Evolutionary conservation across 2,329 filamentous ascomycete species (phyloP).

Genomic region (Arthrinium puccinioides): DNA sequence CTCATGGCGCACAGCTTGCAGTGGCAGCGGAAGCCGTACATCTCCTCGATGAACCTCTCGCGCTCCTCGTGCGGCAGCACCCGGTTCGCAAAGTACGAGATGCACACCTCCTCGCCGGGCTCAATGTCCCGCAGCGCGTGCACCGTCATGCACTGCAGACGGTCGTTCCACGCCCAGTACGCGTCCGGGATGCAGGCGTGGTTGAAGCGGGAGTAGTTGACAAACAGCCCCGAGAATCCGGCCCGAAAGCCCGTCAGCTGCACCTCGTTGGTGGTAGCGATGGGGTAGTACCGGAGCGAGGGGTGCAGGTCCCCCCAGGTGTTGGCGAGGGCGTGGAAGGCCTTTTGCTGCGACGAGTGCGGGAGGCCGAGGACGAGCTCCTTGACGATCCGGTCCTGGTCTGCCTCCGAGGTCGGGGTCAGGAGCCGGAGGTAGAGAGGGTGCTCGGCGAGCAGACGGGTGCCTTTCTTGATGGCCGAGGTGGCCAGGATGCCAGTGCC

Average conservation of each 20-base stretch:
- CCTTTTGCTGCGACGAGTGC: neutral
- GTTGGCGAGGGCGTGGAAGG: conserved; percentile 1
- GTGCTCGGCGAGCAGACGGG: neutral
- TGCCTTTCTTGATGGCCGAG: neutral
- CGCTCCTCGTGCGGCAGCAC: conserved; percentile 3
- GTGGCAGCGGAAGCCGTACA: conserved; percentile 1
- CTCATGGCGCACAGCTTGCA: neutral
- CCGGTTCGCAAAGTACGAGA: conserved; percentile 3
- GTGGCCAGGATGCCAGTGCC: conserved; percentile 1
- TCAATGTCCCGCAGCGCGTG: conserved; percentile 1
- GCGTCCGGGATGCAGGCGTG: conserved; percentile 1
- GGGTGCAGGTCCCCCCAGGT: conserved; percentile 1
- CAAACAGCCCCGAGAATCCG: neutral
- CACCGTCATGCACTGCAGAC: neutral
- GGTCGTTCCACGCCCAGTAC: conserved; percentile 2
- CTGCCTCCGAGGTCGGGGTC: neutral
- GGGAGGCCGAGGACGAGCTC: neutral
- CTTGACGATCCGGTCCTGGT: neutral
- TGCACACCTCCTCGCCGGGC: neutral
- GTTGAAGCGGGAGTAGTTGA: conserved; percentile 2
- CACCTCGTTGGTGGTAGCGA: conserved; percentile 4
- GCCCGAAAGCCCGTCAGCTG: neutral
- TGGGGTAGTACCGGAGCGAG: neutral
- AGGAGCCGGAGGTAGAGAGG: conserved; percentile 1
- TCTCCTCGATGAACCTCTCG: conserved; percentile 1